Conservation (phyloP, 2,329 filamentous ascomycete genomes). For the Aspergillus jensenii region DNA sequence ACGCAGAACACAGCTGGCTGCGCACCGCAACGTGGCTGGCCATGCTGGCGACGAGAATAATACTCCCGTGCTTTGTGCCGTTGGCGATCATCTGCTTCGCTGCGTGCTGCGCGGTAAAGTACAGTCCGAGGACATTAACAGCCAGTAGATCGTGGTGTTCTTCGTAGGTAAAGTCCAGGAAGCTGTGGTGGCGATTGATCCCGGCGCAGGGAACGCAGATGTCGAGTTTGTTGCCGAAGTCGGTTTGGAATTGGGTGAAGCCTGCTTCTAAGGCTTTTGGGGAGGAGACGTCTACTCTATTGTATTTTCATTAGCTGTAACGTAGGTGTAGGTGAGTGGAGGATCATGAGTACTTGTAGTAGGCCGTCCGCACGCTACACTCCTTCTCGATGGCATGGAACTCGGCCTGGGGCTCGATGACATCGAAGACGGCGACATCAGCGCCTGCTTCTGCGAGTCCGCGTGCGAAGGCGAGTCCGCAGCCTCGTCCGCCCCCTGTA, state of each 20-base stretch:
- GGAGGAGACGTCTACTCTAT: slow-evolving; percentile 43
- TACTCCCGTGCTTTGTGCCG: slow-evolving; percentile 52
- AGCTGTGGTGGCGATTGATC: slow-evolving; percentile 46
- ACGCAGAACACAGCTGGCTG: slow-evolving; percentile 49
- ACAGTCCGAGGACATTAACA: slow-evolving; percentile 48
- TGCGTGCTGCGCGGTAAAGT: slow-evolving; percentile 50
- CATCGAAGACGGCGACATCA: slow-evolving; percentile 48
- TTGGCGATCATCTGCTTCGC: slow-evolving; percentile 54
- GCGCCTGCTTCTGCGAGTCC: slow-evolving; percentile 49
- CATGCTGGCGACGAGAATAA: slow-evolving; percentile 56
- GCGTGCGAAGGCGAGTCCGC: slow-evolving; percentile 47
- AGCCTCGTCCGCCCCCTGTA: slow-evolving; percentile 49
- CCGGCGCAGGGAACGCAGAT: slow-evolving; percentile 49
- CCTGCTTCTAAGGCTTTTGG: slow-evolving; percentile 29
- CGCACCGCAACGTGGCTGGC: slow-evolving; percentile 53
- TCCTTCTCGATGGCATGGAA: slow-evolving; percentile 45
- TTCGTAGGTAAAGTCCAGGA: slow-evolving; percentile 46
- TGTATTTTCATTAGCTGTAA: too few species aligned
- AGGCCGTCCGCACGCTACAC: slow-evolving; percentile 42
- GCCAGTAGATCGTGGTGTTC: slow-evolving; percentile 43
- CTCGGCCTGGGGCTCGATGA: slow-evolving; percentile 40
- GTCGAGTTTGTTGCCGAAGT: slow-evolving; percentile 41
- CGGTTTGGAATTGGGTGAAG: slow-evolving; percentile 34
- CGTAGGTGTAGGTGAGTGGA: too few species aligned
- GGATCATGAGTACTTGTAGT: slow-evolving; percentile 33